These are phyloP conservation scores for Camellia lanceoleosa DNA, from an alignment of 148 eudicot genomes.

Conservation along the genomic window DNA sequence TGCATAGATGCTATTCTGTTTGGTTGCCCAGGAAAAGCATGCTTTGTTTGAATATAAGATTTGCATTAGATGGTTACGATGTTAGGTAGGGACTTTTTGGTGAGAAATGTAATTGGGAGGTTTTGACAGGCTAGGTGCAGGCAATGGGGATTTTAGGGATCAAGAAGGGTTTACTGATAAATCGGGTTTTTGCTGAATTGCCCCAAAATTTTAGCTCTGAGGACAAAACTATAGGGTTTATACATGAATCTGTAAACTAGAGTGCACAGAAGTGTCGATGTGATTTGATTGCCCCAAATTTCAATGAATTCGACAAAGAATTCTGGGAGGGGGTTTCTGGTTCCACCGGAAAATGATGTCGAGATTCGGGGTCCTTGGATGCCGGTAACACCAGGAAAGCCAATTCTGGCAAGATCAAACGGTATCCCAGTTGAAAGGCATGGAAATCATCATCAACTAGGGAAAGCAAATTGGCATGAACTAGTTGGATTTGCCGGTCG, in stretches of 20 bases:
- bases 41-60: slow-evolving; percentile 3
- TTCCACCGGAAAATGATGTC: slow-evolving; percentile 23
- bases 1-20: slow-evolving; percentile 19
- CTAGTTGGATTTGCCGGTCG: slow-evolving; percentile 24
- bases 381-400: slow-evolving; percentile 33
- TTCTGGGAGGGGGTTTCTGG: slow-evolving; percentile 22
- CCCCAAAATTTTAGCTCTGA: no score
- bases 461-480: slow-evolving; percentile 31
- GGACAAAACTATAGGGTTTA: background rate
- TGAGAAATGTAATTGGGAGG: slow-evolving; percentile 7
- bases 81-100: slow-evolving; percentile 8
- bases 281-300: background rate
- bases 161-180: no score
- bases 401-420: slow-evolving; percentile 18
- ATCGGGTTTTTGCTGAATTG: no score
- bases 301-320: slow-evolving; percentile 25
- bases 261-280: background rate
- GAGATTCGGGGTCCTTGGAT: slow-evolving; percentile 35
- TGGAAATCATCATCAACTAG: slow-evolving; percentile 20
- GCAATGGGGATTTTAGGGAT: slow-evolving; percentile 10
- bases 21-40: slow-evolving; percentile 14
- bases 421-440: slow-evolving; percentile 24
- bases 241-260: background rate
- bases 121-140: slow-evolving; percentile 20
- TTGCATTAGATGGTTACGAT: slow-evolving; percentile 9